phyloP scores from a whole-genome alignment of 225 moss, liverwort and hornwort genomes.

The Neckera pumila region DNA sequence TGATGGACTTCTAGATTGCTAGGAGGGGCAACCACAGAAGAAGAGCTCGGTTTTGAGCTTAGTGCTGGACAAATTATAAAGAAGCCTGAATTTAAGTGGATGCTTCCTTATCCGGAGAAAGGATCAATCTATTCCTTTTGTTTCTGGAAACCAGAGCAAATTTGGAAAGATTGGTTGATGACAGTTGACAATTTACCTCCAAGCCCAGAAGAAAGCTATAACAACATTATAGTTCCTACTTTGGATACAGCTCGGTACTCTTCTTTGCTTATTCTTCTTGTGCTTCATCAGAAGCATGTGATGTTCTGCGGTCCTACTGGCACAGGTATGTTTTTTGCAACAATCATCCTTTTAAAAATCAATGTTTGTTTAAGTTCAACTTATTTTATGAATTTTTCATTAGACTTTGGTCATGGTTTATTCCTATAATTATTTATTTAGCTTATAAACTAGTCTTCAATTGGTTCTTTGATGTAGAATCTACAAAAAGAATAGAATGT shows the following conservation, averaged over 20 bases:
- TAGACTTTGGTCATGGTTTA: background rate
- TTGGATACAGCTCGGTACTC: constrained; percentile 74
- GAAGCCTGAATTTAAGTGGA: constrained; percentile 48
- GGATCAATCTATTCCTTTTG: constrained; percentile 52
- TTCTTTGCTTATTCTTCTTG: constrained; percentile 53
- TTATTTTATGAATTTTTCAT: background rate
- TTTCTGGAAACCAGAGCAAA: constrained; percentile 54
- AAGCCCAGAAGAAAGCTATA: constrained; percentile 31
- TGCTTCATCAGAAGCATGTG: constrained; percentile 59
- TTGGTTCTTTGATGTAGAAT: background rate
- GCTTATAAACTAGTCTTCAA: too few relatives aligned
- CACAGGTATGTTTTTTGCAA: constrained; percentile 26
- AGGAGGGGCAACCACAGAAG: background rate
- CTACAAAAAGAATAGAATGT: background rate
- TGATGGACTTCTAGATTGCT: background rate
- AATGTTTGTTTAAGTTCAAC: background rate
- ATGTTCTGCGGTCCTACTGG: constrained; percentile 82
- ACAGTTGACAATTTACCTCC: constrained; percentile 46
- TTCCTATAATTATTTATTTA: background rate
- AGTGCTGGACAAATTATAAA: constrained; percentile 58
- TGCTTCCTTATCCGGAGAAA: constrained; percentile 45
- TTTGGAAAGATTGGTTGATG: constrained; percentile 77
- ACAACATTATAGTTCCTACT: constrained; percentile 74
- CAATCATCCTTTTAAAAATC: background rate
- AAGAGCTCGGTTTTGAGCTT: constrained; percentile 45